phyloP scores from a whole-genome alignment of 192 early-diverging fungal species.

The Helicostylum pulchrum region DNA sequence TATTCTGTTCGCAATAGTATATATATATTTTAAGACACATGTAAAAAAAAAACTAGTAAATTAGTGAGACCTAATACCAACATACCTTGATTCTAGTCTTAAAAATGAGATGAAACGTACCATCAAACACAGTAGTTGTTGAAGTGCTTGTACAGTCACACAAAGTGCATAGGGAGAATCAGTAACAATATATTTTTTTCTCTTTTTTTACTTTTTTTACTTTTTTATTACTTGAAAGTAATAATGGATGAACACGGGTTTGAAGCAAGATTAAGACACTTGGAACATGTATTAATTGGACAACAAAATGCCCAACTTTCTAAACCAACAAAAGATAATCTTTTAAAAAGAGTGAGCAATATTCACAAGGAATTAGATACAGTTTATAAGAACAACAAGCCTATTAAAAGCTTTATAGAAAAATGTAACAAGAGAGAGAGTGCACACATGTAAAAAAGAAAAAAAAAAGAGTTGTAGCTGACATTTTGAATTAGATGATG shows the following conservation, averaged over 20 bases:
- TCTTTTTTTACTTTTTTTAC: no score
- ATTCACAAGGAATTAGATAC: slow-evolving; percentile 30
- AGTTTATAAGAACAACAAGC: slow-evolving; percentile 30
- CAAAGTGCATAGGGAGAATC: no score
- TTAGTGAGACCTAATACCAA: no score
- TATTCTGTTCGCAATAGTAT: no score
- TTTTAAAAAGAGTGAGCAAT: slow-evolving; percentile 20
- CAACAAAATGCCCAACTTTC: slow-evolving; percentile 4
- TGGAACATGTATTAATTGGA: slow-evolving; percentile 30
- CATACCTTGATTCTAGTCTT: no score
- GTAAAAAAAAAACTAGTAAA: no score
- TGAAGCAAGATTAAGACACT: slow-evolving; percentile 28
- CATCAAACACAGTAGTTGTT: no score
- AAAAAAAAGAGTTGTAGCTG: neutral
- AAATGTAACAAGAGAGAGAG: slow-evolving; percentile 29
- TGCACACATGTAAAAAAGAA: neutral
- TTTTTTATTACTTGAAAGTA: no score
- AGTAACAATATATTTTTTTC: no score
- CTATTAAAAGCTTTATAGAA: slow-evolving; percentile 33
- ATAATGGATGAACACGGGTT: slow-evolving; percentile 35
- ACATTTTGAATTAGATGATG: slow-evolving; percentile 21
- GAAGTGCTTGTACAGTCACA: no score
- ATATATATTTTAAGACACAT: no score
- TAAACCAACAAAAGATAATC: neutral
- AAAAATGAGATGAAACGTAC: no score